Evolutionary conservation across 768 basidiomycete genomes (phyloP).

Genomic region (Gloeopeniophorella convolvens): DNA sequence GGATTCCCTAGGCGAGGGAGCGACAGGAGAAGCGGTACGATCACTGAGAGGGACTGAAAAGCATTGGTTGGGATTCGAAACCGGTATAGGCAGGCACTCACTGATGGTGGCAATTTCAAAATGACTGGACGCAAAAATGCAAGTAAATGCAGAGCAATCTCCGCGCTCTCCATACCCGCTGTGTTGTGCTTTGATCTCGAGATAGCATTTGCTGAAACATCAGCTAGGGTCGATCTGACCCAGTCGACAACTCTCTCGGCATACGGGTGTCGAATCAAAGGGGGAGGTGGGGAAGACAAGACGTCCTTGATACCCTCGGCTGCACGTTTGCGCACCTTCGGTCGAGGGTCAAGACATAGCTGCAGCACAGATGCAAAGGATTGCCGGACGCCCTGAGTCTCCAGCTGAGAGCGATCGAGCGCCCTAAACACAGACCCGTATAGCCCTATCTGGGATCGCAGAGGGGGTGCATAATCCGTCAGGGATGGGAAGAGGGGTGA

Average conservation of each 20-base stretch:
- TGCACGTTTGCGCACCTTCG: constrained; percentile 90
- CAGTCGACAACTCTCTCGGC: constrained; percentile 75
- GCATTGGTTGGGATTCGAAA: constrained; percentile 11
- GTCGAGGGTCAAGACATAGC: constrained; percentile 78
- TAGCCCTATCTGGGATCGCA: constrained; percentile 81
- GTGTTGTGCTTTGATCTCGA: constrained; percentile 54
- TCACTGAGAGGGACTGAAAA: constrained; percentile 60
- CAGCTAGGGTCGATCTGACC: constrained; percentile 58
- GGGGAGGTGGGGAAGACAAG: constrained; percentile 68
- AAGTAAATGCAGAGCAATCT: constrained; percentile 73
- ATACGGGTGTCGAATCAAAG: constrained; percentile 79
- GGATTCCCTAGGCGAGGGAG: constrained; percentile 85
- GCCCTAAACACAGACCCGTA: constrained; percentile 62
- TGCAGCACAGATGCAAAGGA: constrained; percentile 81
- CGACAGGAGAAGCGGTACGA: constrained; percentile 66
- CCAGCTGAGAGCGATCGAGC: constrained; percentile 69
- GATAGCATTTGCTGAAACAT: constrained; percentile 56
- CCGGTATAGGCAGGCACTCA: constrained; percentile 35
- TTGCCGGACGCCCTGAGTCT: constrained; percentile 62
- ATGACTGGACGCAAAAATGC: constrained; percentile 63
- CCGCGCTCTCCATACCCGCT: constrained; percentile 50
- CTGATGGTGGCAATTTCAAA: constrained; percentile 55
- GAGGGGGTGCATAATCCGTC: constrained; percentile 59
- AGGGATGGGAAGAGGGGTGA: constrained; percentile 72
- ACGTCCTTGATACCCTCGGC: constrained; percentile 79